Percentiles rank a stretch among this genome's conserved stretches.
These are phyloP conservation scores for Hemileccinum rubropunctum DNA, from an alignment of 768 basidiomycete genomes.

Conservation along the genomic window DNA sequence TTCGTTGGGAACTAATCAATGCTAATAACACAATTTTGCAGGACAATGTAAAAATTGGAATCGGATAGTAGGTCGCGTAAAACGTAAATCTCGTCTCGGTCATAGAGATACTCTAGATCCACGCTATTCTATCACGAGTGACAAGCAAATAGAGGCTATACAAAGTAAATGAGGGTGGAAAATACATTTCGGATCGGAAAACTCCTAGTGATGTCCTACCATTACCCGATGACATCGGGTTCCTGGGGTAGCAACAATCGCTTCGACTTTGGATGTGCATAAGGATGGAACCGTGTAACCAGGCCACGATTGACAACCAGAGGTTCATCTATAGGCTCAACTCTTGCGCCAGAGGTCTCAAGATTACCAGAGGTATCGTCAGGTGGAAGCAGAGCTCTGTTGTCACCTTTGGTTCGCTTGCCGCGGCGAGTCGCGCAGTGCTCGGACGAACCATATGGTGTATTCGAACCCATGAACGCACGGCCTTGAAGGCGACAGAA, in stretches of 20 bases:
- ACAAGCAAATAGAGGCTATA: neutral
- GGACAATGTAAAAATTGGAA: too few relatives aligned
- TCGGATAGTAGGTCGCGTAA: neutral
- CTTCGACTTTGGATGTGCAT: conserved; percentile 13
- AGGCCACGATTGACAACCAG: conserved; percentile 2
- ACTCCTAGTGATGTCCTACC: neutral
- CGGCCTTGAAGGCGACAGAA: neutral
- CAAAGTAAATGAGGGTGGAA: neutral
- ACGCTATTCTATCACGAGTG: neutral
- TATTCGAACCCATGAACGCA: neutral
- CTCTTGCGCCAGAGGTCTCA: neutral
- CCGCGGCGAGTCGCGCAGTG: neutral
- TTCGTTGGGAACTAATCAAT: too few relatives aligned
- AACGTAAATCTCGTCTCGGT: neutral
- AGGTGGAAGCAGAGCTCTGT: conserved; percentile 9
- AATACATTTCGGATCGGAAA: neutral
- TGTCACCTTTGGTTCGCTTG: conserved; percentile 8
- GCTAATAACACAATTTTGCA: too few relatives aligned
- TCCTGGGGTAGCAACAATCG: conserved; percentile 20
- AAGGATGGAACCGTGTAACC: conserved; percentile 16
- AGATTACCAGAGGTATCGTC: conserved; percentile 13
- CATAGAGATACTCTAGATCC: neutral
- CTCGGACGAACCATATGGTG: neutral
- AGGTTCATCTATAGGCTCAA: conserved; percentile 15
- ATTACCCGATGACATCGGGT: neutral